Conservation (phyloP, 2,329 filamentous ascomycete genomes). For the Colletotrichum sp. region DNA sequence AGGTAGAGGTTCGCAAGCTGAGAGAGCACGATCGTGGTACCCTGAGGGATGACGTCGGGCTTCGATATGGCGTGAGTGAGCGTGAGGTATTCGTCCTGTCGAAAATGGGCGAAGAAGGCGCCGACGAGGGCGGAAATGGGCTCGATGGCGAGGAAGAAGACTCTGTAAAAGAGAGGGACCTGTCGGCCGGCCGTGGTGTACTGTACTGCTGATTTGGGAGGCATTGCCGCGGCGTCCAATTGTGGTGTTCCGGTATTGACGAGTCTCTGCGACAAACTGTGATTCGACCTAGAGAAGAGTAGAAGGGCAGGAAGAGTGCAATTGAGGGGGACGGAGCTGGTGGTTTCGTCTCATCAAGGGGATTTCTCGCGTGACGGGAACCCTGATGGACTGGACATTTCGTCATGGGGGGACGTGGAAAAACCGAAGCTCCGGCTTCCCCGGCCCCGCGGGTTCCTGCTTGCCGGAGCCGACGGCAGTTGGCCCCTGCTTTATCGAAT, state of each 20-base stretch:
- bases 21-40: slow-evolving; percentile 70
- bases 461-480: background rate
- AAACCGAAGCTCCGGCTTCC: slow-evolving; percentile 6
- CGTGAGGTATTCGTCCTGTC: slow-evolving; percentile 62
- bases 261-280: background rate
- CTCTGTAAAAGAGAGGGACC: slow-evolving; percentile 67
- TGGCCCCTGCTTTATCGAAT: background rate
- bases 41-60: slow-evolving; percentile 55
- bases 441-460: background rate
- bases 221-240: background rate
- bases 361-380: slow-evolving; percentile 11
- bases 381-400: slow-evolving; percentile 11
- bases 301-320: background rate
- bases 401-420: background rate
- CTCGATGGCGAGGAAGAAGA: slow-evolving; percentile 81
- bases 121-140: slow-evolving; percentile 58
- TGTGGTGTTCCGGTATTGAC: background rate
- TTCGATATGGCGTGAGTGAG: slow-evolving; percentile 65
- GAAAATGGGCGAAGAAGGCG: slow-evolving; percentile 57
- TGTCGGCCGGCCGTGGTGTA: slow-evolving; percentile 36
- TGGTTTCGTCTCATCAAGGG: slow-evolving; percentile 14
- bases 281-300: background rate
- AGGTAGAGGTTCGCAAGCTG: slow-evolving; percentile 83
- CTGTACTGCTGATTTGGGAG: slow-evolving; percentile 22
- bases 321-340: background rate